Evolutionary conservation across 2,329 filamentous ascomycete genomes (phyloP).

Genomic region (Rugonectria rugulosa): DNA sequence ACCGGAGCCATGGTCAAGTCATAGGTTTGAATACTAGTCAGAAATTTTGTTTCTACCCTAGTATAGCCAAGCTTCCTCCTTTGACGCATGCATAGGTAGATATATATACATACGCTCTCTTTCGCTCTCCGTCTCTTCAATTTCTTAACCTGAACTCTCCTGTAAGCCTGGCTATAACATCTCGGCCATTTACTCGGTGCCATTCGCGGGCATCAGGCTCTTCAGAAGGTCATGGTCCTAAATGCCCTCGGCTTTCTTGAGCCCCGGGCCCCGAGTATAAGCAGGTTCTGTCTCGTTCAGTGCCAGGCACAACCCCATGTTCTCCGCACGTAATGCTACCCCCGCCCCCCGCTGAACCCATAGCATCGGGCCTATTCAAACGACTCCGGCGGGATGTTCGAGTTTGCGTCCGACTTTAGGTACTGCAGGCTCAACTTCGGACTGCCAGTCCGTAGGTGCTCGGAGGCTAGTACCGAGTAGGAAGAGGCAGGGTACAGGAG

Average conservation of each 20-base stretch:
- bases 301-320: slow-evolving; percentile 10
- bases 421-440: not conserved
- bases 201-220: not conserved
- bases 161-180: too few species aligned
- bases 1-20: slow-evolving; percentile 9
- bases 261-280: not conserved
- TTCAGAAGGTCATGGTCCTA: not conserved
- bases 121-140: not conserved
- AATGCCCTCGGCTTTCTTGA: not conserved
- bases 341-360: slow-evolving; percentile 21
- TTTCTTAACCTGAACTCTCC: not conserved
- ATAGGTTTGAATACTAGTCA: too few species aligned
- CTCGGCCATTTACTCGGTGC: slow-evolving; percentile 14
- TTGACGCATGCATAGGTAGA: too few species aligned
- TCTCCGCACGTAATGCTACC: slow-evolving; percentile 16
- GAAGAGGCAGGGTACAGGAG: not conserved
- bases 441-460: not conserved
- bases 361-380: slow-evolving; percentile 18
- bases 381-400: not conserved
- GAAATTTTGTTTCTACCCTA: too few species aligned
- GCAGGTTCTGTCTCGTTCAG: not conserved
- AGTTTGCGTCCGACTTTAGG: not conserved
- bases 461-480: slow-evolving; percentile 14
- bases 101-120: not conserved
- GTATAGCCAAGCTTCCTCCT: too few species aligned